Conservation (phyloP, 352 stramenopile species). For the Plasmopara muralis region DNA sequence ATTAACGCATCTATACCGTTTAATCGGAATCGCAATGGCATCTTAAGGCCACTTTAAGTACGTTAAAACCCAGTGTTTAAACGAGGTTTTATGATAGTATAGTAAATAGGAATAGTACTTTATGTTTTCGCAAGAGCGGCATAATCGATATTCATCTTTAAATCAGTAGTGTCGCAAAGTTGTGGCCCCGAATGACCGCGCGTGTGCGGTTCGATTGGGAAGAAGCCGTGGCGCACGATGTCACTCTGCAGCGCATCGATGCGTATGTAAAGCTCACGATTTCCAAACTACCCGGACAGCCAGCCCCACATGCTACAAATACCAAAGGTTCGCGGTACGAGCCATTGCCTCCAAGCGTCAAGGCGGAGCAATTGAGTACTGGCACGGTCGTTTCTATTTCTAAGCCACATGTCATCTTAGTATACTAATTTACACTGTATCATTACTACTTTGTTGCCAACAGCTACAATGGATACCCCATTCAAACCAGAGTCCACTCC, state of each 20-base stretch:
- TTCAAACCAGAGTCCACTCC: no score
- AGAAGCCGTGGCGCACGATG: constrained; percentile 22
- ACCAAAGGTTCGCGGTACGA: constrained; percentile 13
- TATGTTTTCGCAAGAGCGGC: no score
- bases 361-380: constrained; percentile 5
- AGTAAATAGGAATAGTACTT: no score
- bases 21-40: not conserved
- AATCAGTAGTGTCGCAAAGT: no score
- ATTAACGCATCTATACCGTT: not conserved
- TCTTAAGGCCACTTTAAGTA: constrained; percentile 1
- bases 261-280: constrained; percentile 18
- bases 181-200: not conserved
- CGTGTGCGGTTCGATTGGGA: constrained; percentile 29
- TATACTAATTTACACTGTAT: constrained; percentile 1
- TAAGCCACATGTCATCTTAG: constrained; percentile 9
- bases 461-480: no score
- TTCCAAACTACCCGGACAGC: constrained; percentile 14
- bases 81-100: not conserved
- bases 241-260: constrained; percentile 21
- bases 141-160: no score
- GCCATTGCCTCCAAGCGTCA: constrained; percentile 14
- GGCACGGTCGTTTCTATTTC: constrained; percentile 1
- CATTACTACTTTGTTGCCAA: not conserved
- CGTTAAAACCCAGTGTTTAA: not conserved
- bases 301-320: not conserved